Base-by-base conservation (phyloP, 2,329 filamentous ascomycete species). In the Coniella lustricola region DNA sequence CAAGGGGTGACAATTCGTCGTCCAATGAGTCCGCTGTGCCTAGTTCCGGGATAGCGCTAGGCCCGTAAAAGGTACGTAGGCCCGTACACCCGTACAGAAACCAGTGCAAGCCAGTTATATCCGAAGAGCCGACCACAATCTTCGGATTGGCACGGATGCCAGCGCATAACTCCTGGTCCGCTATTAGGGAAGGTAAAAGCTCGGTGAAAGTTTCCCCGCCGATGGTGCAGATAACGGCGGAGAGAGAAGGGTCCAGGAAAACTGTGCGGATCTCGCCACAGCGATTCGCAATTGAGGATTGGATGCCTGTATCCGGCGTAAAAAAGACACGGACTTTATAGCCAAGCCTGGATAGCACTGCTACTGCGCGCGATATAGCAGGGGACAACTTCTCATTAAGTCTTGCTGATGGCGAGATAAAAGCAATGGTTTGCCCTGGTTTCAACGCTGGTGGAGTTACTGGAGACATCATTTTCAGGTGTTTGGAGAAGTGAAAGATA, bases 101-200 rank as follows among this genome's bases (percentile, higher is more conserved):
- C 67, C 68, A 71, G 55, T 71, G 68, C 25, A 71, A 45, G 22
- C 64, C 63, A 1, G 65, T 66, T 36, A 69, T 69, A 45, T 71
- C 68, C 1, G 66, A 69, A 46, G 61, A 68, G 2, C 68, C 68
- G 14, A 70, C 62, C 1, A 71, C 60, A 12, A 71, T 62, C 58
- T 70, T 71, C 33, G 67, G 68, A 33, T 67, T 59, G 4, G 53
- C 54, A 3, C 60, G 62, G 31, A 70, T 64, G 1, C 47, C 46
- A 5, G 20, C 44, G 34, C 67, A 65, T 2, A 70, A 57, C 16
- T 62, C 60, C 7, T 54, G 59, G 45, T 71, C 68, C 1, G 59
- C 61, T 4, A 66, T 46, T 0, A 71, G 52, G 1, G 59, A 56
- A 0, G 67, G 68, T 0, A 70, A 54, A 12, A 71, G 61, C 56